Conservation (phyloP, 2,329 filamentous ascomycete genomes). For the Aspergillus versicolor region DNA sequence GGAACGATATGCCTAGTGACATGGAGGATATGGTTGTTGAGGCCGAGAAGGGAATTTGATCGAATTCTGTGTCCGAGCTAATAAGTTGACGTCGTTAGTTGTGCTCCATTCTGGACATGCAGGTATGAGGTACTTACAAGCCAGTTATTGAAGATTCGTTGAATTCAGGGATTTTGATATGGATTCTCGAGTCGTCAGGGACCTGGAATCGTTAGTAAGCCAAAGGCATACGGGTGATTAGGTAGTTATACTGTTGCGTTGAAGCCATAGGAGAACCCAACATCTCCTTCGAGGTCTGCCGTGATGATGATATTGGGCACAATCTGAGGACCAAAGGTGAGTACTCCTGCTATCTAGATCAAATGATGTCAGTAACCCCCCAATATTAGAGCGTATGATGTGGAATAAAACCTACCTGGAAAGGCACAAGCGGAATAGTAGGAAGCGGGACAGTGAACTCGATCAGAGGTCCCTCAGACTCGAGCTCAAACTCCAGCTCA, state of each 20-base stretch:
- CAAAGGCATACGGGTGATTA: not conserved
- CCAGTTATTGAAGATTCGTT: not conserved
- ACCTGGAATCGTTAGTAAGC: not conserved
- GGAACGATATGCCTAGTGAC: not conserved
- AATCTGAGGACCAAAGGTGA: constrained; percentile 1
- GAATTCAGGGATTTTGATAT: not conserved
- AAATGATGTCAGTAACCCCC: not conserved
- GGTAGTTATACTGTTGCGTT: not conserved
- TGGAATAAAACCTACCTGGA: not conserved
- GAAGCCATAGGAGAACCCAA: constrained; percentile 4
- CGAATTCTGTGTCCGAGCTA: not conserved
- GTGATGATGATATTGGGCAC: not conserved
- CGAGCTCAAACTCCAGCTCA: constrained; percentile 1
- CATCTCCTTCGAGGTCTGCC: not conserved
- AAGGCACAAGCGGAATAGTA: not conserved
- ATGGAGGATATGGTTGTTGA: not conserved
- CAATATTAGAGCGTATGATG: not conserved
- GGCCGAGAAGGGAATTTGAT: not conserved
- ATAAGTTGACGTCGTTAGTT: not conserved
- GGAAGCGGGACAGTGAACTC: not conserved
- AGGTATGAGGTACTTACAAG: not conserved
- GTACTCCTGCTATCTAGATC: not conserved
- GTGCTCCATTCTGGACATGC: not conserved
- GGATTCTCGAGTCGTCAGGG: not conserved
- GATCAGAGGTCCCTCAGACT: not conserved